These are phyloP conservation scores for Xerocomellus dryophilus DNA, from an alignment of 768 basidiomycete genomes.

Conservation along the genomic window DNA sequence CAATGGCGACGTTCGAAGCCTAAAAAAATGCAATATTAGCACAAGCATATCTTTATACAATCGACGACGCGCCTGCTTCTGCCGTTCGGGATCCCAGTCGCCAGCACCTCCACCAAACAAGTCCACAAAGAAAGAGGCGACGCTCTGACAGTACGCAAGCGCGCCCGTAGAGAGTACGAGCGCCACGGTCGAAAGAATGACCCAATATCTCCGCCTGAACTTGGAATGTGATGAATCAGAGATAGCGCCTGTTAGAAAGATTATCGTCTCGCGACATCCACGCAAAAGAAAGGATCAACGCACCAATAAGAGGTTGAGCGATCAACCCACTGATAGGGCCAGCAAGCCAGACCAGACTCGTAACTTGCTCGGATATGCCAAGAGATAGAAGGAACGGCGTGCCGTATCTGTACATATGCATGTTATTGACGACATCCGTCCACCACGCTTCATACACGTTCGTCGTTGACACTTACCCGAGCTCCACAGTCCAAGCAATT, in stretches of 20 bases:
- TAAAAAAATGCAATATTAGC: conserved; percentile 26
- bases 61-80: conserved; percentile 47
- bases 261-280: conserved; percentile 1
- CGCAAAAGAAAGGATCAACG: not conserved
- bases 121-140: conserved; percentile 76
- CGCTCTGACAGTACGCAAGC: conserved; percentile 77
- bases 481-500: conserved; percentile 93
- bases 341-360: conserved; percentile 92
- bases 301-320: conserved; percentile 98
- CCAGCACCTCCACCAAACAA: conserved; percentile 70
- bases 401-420: conserved; percentile 64
- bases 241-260: conserved; percentile 65
- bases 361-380: conserved; percentile 83
- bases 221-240: conserved; percentile 91
- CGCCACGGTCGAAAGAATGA: conserved; percentile 80
- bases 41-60: not conserved
- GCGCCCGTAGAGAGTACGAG: conserved; percentile 74
- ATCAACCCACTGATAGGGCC: conserved; percentile 94
- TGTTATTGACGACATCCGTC: not conserved
- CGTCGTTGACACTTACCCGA: conserved; percentile 58
- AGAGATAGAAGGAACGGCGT: conserved; percentile 86
- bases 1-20: conserved; percentile 72
- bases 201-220: conserved; percentile 91
- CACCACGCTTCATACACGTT: conserved; percentile 1
- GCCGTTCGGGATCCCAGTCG: conserved; percentile 82